A percentile compares a stretch with the other conserved stretches of the same genome.
Conservation (phyloP, 345 rosid species). For the Mangifera indica region DNA sequence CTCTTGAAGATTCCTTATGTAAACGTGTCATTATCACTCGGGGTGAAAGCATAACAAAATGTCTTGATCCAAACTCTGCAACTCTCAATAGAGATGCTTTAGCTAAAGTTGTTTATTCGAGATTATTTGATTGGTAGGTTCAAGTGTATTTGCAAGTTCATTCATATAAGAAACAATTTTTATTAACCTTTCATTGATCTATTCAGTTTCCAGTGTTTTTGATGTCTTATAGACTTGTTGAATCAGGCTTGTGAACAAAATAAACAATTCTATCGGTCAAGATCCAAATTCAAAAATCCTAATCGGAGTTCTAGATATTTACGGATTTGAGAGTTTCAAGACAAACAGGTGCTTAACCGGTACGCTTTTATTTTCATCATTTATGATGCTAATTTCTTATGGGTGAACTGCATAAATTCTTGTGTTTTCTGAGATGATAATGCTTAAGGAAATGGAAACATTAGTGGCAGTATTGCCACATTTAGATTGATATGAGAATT, state of each 20-base stretch:
- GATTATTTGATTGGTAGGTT: slow-evolving; percentile 90
- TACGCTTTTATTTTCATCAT: slow-evolving; percentile 70
- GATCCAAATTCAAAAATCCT: slow-evolving; percentile 74
- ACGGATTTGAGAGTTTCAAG: slow-evolving; percentile 99
- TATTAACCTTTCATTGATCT: slow-evolving; percentile 9
- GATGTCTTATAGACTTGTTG: slow-evolving; percentile 18
- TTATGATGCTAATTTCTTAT: slow-evolving; percentile 32
- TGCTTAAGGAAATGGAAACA: not conserved
- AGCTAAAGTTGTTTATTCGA: slow-evolving; percentile 89
- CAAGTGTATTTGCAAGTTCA: slow-evolving; percentile 7
- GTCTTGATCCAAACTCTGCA: slow-evolving; percentile 86
- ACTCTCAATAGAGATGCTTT: slow-evolving; percentile 86
- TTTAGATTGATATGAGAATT: not conserved
- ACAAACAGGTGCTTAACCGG: slow-evolving; percentile 99
- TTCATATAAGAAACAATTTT: not conserved
- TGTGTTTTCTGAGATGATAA: slow-evolving; percentile 12
- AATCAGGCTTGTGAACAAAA: slow-evolving; percentile 88
- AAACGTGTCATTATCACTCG: slow-evolving; percentile 97
- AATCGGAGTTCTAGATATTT: slow-evolving; percentile 95
- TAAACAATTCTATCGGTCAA: slow-evolving; percentile 86
- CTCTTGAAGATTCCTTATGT: slow-evolving; percentile 86
- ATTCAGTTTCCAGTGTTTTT: slow-evolving; percentile 12
- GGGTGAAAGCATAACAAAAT: slow-evolving; percentile 92
- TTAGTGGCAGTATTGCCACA: slow-evolving; percentile 1
- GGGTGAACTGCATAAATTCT: slow-evolving; percentile 26